Conservation (phyloP, 805 yeast genomes). For the Debaryomyces hansenii region DNA sequence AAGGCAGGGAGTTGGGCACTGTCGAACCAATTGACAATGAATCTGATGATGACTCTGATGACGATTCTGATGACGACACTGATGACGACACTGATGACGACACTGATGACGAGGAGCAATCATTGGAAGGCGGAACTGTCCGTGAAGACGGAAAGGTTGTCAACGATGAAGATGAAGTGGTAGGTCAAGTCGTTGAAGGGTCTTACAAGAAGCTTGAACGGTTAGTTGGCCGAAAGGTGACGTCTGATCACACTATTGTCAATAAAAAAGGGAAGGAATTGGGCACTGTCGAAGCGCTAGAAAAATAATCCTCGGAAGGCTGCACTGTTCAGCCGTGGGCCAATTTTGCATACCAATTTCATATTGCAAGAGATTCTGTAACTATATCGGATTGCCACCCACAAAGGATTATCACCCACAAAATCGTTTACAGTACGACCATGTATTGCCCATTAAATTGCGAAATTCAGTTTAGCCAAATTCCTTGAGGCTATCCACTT, state of each 20-base stretch:
- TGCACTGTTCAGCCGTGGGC: not conserved
- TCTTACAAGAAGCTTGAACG: conserved; percentile 1
- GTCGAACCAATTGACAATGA: not conserved
- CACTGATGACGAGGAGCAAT: not conserved
- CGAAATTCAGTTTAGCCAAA: too few relatives aligned
- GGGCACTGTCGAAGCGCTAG: not conserved
- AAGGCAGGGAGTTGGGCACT: not conserved
- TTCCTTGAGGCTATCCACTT: too few relatives aligned
- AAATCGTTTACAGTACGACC: too few relatives aligned
- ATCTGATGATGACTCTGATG: not conserved
- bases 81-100: not conserved
- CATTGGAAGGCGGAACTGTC: not conserved
- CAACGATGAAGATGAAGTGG: conserved; percentile 1
- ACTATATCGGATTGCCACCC: too few relatives aligned
- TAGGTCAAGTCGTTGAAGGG: conserved; percentile 1
- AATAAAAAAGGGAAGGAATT: not conserved
- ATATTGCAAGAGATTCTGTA: too few relatives aligned
- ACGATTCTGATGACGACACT: too few relatives aligned
- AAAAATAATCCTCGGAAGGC: not conserved
- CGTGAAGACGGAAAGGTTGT: conserved; percentile 3
- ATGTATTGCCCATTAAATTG: too few relatives aligned
- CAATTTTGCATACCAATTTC: too few relatives aligned
- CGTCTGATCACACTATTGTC: not conserved
- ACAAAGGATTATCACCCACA: too few relatives aligned
- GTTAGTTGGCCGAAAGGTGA: conserved; percentile 1